Base-by-base conservation (phyloP, 306 rosid genomes). In the Cucurbita maxima region DNA sequence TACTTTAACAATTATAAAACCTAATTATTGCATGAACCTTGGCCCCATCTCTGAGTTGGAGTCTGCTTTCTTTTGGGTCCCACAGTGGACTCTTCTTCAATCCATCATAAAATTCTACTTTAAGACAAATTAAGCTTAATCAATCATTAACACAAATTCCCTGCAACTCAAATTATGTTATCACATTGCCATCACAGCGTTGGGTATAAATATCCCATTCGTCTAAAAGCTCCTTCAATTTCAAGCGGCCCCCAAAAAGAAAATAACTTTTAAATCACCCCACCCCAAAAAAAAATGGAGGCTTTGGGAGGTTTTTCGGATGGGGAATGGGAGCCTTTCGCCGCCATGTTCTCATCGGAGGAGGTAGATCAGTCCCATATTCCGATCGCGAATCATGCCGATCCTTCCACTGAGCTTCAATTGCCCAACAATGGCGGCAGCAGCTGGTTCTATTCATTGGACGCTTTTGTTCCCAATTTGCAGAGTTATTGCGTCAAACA, bases 301-400 rank as follows among this genome's bases (percentile, higher is more conserved):
- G 45, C 81, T 68, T 51, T 82, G 66, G 97, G 89, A 74, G 84
- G 83, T 47, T 84, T 92, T 71, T 78, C 82, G 45, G 85, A 85
- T 66, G 92, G 87, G 60, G 97, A 88, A 72, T 89, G 92, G 92
- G 96, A 87, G 38, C 85, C 79, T 61, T 76, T 87, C 56, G 63
- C 73, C 61, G 73, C 64, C 76, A 80, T 89, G 76, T 86, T 89
- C 79, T 76, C 84, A 0, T 37, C 60, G 45, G 89, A 88, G 41
- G 92, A 85, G 72, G 77, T 85, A 20, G 86, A 84, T 40, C 93
- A 84, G 40, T 56, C 64, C 66, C 79, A 90, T 58, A 75, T 84
- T 74, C 72, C 79, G 47, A 58, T 73, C 15, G 76, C 61, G 15
- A 34, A 34, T 22, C 3, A 2, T 30, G 4, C 3, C 34, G 0